Base-by-base conservation (phyloP, 2,329 filamentous ascomycete species). In the Pseudogymnoascus sp. region DNA sequence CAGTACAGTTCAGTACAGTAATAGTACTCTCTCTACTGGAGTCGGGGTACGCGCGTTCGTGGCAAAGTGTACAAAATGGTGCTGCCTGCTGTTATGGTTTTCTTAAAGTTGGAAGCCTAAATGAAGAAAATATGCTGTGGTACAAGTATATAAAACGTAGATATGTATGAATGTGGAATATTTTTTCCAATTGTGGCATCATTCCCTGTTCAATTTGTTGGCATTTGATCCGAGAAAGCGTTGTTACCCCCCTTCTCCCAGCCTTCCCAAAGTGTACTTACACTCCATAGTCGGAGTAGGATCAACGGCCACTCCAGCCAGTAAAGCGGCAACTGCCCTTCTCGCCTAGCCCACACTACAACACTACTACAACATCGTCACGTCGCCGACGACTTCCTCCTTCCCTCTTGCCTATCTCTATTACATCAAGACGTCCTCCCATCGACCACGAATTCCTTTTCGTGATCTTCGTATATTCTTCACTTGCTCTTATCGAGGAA, bases 361-460 rank as follows among this genome's bases (percentile, higher is more conserved):
- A 42, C 61, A 64, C 42, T 60, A 64, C 35, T 40, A 61, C 38
- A 38, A 42, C 61, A 64, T 53, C 53, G 59, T 65, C 44, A 64
- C 63, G 46, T 62, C 63, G 59, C 64, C 42, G 31, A 63, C 61
- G 40, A 40, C 46, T 59, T 65, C 61, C 61, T 60, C 63, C 64
- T 66, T 67, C 65, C 62, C 66, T 65, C 60, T 64, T 50, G 46
- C 46, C 46, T 60, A 53, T 60, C 63, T 46, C 63, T 19, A 42
- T 46, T 33, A 64, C 63, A 66, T 67, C 65, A 60, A 60, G 35
- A 62, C 60, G 63, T 44, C 61, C 67, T 67, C 64, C 65, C 65
- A 68, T 66, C 65, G 68, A 67, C 67, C 68, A 70, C 70, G 69
- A 69, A 68, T 67, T 65, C 68, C 63, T 65, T 65, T 68, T 68